Conservation (phyloP, 2,329 filamentous ascomycete genomes). For the Trichoderma simmonsii region DNA sequence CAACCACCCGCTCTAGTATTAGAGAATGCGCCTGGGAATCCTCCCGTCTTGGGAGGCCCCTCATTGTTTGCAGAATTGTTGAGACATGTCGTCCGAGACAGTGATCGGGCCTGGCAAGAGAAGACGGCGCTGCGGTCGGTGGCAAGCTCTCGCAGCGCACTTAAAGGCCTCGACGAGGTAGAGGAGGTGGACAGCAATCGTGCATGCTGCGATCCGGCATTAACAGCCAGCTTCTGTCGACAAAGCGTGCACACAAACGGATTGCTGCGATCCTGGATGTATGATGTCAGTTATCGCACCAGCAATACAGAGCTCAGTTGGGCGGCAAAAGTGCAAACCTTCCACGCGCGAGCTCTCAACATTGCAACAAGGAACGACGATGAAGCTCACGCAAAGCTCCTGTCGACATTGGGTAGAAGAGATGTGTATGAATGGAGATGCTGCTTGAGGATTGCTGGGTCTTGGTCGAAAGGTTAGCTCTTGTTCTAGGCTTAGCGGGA, state of each 20-base stretch:
- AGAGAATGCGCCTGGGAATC: constrained; percentile 28
- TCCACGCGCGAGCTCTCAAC: constrained; percentile 42
- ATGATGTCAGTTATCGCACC: constrained; percentile 11
- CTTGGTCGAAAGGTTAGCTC: background rate
- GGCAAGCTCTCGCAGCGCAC: background rate
- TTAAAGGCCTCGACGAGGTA: background rate
- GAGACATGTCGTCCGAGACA: constrained; percentile 30
- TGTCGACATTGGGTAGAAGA: constrained; percentile 10
- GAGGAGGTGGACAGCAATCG: background rate
- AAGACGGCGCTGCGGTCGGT: background rate
- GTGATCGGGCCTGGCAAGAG: constrained; percentile 22
- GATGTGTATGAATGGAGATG: background rate
- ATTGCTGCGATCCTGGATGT: constrained; percentile 34
- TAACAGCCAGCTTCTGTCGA: constrained; percentile 31
- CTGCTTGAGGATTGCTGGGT: background rate
- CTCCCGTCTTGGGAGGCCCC: constrained; percentile 21
- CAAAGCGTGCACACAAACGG: constrained; percentile 43
- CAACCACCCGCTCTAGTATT: constrained; percentile 22
- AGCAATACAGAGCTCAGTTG: background rate
- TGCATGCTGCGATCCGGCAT: constrained; percentile 13
- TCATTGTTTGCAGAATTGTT: constrained; percentile 23
- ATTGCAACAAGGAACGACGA: constrained; percentile 31
- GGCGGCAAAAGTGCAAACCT: constrained; percentile 31
- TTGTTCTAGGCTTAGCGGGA: background rate
- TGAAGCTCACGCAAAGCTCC: background rate